A percentile compares a stretch with the other conserved stretches of the same genome.
phyloP scores from a whole-genome alignment of 2,329 filamentous ascomycete genomes.

The Cyclaneusma minus region DNA sequence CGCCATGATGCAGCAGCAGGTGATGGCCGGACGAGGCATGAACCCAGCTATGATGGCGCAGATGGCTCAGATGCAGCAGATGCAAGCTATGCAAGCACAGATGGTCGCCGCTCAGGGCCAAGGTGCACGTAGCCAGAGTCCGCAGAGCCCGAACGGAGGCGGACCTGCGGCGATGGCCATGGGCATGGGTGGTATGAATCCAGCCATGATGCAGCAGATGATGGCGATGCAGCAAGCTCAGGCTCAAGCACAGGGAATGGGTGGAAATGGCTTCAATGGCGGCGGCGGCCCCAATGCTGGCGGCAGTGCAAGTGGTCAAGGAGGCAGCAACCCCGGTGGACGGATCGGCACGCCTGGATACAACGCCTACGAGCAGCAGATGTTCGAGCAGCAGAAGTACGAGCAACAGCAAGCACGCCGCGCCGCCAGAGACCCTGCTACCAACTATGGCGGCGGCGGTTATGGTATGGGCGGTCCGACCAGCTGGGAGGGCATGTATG shows the following conservation, averaged over 20 bases:
- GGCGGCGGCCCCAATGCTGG: conserved; percentile 14
- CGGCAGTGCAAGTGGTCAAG: conserved; percentile 17
- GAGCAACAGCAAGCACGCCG: conserved; percentile 50
- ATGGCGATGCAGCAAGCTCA: conserved; percentile 24
- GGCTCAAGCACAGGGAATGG: conserved; percentile 22
- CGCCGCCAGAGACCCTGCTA: conserved; percentile 22
- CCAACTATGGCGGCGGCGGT: conserved; percentile 17
- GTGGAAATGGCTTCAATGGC: too few relatives aligned
- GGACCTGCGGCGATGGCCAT: conserved; percentile 13
- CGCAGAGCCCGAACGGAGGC: conserved; percentile 16
- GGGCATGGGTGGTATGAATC: conserved; percentile 20
- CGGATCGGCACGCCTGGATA: conserved; percentile 31
- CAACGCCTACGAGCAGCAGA: conserved; percentile 56
- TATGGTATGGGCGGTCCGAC: conserved; percentile 47
- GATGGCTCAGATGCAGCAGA: conserved; percentile 48
- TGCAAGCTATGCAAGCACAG: conserved; percentile 29
- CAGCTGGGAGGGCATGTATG: conserved; percentile 96
- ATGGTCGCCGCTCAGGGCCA: conserved; percentile 14
- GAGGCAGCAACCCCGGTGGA: conserved; percentile 25
- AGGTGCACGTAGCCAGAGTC: conserved; percentile 17
- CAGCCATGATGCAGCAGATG: conserved; percentile 40
- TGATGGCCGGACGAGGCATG: conserved; percentile 47
- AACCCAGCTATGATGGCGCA: conserved; percentile 68
- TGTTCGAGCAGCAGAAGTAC: conserved; percentile 67
- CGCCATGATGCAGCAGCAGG: conserved; percentile 83